Evolutionary conservation across 2,329 filamentous ascomycete genomes (phyloP).

Genomic region (Fusarium siculi): DNA sequence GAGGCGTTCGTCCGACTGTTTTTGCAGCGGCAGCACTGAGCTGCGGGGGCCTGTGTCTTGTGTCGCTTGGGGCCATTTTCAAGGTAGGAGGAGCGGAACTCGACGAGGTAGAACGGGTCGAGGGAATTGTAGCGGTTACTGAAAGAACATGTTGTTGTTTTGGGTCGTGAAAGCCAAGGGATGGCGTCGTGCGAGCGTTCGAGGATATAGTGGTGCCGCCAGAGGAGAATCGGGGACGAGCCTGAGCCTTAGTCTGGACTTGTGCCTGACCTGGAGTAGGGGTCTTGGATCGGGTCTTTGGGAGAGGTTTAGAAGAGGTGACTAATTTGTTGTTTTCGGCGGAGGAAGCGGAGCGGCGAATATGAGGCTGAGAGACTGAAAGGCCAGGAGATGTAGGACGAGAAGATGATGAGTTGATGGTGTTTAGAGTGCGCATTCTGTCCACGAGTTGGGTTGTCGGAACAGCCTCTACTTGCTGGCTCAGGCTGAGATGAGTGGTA

Average conservation of each 20-base stretch:
- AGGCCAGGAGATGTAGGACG: slow-evolving; percentile 28
- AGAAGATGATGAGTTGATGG: slow-evolving; percentile 43
- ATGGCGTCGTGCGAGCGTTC: slow-evolving; percentile 29
- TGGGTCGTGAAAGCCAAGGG: slow-evolving; percentile 38
- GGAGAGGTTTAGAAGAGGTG: slow-evolving; percentile 30
- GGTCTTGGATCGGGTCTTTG: slow-evolving; percentile 27
- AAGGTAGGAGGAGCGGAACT: slow-evolving; percentile 34
- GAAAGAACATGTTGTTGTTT: slow-evolving; percentile 46
- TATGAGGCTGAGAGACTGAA: slow-evolving; percentile 14
- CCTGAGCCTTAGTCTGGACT: slow-evolving; percentile 23
- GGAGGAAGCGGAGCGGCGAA: slow-evolving; percentile 22
- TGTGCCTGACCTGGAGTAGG: slow-evolving; percentile 24
- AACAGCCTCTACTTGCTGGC: slow-evolving; percentile 28
- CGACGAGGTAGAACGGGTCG: slow-evolving; percentile 42
- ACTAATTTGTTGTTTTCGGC: slow-evolving; percentile 23
- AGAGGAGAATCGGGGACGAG: slow-evolving; percentile 38
- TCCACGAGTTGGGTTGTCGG: slow-evolving; percentile 29
- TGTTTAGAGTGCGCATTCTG: slow-evolving; percentile 45
- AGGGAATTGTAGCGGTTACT: slow-evolving; percentile 46
- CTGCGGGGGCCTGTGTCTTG: slow-evolving; percentile 73
- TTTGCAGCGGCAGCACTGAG: slow-evolving; percentile 71
- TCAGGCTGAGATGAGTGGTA: slow-evolving; percentile 30
- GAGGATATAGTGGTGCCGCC: slow-evolving; percentile 36
- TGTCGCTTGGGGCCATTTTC: slow-evolving; percentile 61
- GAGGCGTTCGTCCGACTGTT: slow-evolving; percentile 59